These are phyloP conservation scores for Xerocomus nothofagi DNA, from an alignment of 1,284 basidiomycete genomes.

Conservation along the genomic window DNA sequence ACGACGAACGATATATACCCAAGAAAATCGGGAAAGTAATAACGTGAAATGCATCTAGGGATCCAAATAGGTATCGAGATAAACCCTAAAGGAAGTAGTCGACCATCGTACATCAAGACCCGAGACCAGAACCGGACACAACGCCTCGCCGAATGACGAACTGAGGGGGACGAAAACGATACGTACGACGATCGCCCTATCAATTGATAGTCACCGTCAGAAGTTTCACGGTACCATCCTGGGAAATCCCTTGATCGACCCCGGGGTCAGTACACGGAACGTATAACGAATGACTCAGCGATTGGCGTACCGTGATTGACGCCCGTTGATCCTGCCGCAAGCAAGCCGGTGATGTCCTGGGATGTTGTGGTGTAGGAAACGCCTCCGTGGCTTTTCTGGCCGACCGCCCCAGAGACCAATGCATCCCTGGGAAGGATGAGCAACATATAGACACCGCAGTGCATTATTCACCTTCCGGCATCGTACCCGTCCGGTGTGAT, in stretches of 20 bases:
- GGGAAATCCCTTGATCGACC: conserved; percentile 10
- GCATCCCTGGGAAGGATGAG: conserved; percentile 37
- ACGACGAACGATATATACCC: too few relatives aligned
- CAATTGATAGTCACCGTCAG: conserved; percentile 17
- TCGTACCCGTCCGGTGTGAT: conserved; percentile 57
- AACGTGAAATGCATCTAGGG: too few relatives aligned
- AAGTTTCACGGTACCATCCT: conserved; percentile 14
- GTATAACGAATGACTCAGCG: too few relatives aligned
- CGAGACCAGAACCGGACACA: not conserved
- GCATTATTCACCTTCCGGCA: conserved; percentile 41
- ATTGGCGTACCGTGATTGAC: conserved; percentile 18
- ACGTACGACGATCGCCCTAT: not conserved
- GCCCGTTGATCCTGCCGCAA: conserved; percentile 16
- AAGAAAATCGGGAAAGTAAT: too few relatives aligned
- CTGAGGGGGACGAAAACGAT: not conserved
- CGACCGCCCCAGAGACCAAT: conserved; percentile 46
- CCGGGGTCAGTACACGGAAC: not conserved
- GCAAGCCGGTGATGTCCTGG: conserved; percentile 30
- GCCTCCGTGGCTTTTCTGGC: conserved; percentile 43
- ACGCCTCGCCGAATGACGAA: not conserved
- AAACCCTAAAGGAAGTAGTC: too few relatives aligned
- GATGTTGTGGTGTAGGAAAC: conserved; percentile 52
- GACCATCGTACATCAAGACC: too few relatives aligned
- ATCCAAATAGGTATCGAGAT: too few relatives aligned
- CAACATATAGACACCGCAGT: not conserved